phyloP scores from a whole-genome alignment of 257 asterid genomes.

The Capsicum rhomboideum region DNA sequence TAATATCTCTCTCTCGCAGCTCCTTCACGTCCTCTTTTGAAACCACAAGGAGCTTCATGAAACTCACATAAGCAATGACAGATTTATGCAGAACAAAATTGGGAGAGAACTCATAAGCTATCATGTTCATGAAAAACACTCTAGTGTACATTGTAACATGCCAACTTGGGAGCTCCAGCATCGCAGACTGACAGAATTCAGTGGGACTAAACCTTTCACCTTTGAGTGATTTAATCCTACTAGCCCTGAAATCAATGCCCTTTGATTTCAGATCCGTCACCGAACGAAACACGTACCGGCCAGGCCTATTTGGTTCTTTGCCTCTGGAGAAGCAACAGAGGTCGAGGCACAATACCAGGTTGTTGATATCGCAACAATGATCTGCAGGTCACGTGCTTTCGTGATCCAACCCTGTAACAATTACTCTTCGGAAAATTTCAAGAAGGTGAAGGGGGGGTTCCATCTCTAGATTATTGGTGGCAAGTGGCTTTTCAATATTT shows the following conservation, averaged over 20 bases:
- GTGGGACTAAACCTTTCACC: not conserved
- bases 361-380: not conserved
- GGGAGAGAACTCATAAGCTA: not conserved
- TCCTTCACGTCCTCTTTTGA: not conserved
- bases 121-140: not conserved
- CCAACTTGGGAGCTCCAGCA: not conserved
- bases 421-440: not conserved
- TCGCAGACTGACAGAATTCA: not conserved
- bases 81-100: fast-evolving
- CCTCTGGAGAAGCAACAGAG: not conserved
- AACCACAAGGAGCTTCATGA: not conserved
- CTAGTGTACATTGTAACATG: not conserved
- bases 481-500: too few species aligned
- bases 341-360: not conserved
- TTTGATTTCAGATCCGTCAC: not conserved
- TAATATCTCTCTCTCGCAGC: not conserved
- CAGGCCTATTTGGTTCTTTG: not conserved
- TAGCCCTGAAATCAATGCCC: not conserved
- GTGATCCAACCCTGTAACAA: not conserved
- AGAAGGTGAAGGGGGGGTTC: not conserved
- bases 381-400: too few species aligned
- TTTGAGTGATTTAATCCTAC: not conserved
- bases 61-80: not conserved
- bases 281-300: not conserved
- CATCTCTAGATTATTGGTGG: too few species aligned